Evolutionary conservation across 176 grass and related monocot genomes (phyloP), one percentile per base, ranked within the genome.

Genomic region (Stipa capillata): DNA sequence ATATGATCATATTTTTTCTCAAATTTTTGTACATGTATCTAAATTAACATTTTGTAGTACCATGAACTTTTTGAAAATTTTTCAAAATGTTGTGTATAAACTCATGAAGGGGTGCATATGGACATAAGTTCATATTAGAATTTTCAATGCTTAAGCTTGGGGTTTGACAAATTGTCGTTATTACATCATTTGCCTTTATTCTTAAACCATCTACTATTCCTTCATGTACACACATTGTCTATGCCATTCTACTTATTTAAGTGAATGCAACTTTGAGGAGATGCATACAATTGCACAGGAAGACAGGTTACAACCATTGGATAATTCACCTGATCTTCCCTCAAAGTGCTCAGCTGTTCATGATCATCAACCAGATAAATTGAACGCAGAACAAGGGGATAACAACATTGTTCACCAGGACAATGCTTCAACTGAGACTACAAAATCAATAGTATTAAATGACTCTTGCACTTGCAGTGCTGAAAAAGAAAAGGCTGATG

Each of bases 401-500:
- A 79, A 44, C 34, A 72, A 31, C 40, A 72, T 82, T 32, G 39
- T 55, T 28, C 81, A 86, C 50, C 82, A 84, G 82, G 87, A 89
- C 32, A 89, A 89, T 79, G 43, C 86, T 78, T 85, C 91, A 24
- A 90, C 74, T 3, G 75, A 91, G 51, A 82, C 87, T 80, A 79
- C 83, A 83, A 84, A 83, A 44, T 92, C 89, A 56, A 84, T 69
- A 35, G 72, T 85, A 48, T 54, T 92, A 79, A 97, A 90, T 82
- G 81, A 62, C 28, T 75, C 71, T 84, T 81, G n/a, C n/a, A n/a
- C n/a, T n/a, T n/a, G 76, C 58, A 57, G 37, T 87, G 87, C 81
- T 84, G 84, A 91, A 72, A 91, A 87, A 28, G 90, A 91, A 82
- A 99, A 82, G 59, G 77, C 88, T 8, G 86, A 93, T 77, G 65